These are phyloP conservation scores for Prunus salicina DNA, from an alignment of 306 rosid genomes.

Conservation along the genomic window DNA sequence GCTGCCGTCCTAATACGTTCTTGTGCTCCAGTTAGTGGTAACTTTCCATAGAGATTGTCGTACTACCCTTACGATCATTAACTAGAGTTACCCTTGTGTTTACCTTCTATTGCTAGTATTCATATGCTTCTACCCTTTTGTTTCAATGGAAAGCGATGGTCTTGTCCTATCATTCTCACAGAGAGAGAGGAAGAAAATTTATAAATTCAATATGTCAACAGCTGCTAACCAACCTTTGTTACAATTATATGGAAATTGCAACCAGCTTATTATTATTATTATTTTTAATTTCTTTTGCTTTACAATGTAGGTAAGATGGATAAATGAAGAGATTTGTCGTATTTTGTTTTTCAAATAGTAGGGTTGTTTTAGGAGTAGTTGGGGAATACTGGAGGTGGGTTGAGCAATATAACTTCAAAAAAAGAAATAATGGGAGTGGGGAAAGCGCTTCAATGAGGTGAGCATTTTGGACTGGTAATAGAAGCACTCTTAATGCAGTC, in stretches of 20 bases:
- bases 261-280: neutral
- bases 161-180: neutral
- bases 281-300: neutral
- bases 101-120: neutral
- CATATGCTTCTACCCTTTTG: neutral
- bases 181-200: neutral
- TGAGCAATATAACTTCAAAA: neutral
- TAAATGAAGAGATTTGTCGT: neutral
- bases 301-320: neutral
- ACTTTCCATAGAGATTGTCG: neutral
- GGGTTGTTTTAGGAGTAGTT: neutral
- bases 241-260: neutral
- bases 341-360: neutral
- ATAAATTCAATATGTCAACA: no score
- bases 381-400: neutral
- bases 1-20: constrained; percentile 88
- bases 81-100: neutral
- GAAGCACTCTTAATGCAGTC: neutral
- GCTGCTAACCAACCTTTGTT: neutral
- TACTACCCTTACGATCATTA: neutral
- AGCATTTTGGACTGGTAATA: neutral
- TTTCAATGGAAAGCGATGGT: neutral
- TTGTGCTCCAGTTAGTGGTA: constrained; percentile 90
- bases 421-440: neutral
- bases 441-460: neutral